phyloP scores from a whole-genome alignment of 495 filamentous ascomycete genomes.

The Xylaria castorea region DNA sequence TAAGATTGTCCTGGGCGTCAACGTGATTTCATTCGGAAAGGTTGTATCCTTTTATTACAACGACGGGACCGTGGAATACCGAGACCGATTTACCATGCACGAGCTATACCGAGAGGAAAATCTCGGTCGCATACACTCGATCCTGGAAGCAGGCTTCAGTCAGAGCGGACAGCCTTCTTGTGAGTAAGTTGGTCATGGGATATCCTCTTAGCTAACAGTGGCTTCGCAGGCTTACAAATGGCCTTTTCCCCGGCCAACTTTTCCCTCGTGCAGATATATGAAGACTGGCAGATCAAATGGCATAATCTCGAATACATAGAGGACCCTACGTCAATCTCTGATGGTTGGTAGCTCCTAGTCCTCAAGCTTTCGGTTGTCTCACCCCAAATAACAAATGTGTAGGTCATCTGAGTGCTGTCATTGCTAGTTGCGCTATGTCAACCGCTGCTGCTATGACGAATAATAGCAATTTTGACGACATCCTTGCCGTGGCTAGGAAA shows the following conservation, averaged over 20 bases:
- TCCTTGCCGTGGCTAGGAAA: conserved; percentile 69
- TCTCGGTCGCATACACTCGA: conserved; percentile 58
- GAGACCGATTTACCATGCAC: conserved; percentile 73
- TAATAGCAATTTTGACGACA: conserved; percentile 70
- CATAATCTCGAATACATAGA: conserved; percentile 64
- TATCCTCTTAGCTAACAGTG: conserved; percentile 26
- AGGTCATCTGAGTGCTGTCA: conserved; percentile 60
- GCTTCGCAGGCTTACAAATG: conserved; percentile 63
- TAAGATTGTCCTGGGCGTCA: conserved; percentile 72
- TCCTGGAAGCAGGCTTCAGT: conserved; percentile 37
- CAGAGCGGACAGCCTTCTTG: conserved; percentile 35
- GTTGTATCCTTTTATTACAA: conserved; percentile 72
- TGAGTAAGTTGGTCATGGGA: conserved; percentile 25
- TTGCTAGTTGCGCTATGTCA: conserved; percentile 66
- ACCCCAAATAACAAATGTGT: conserved; percentile 21
- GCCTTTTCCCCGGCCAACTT: conserved; percentile 79
- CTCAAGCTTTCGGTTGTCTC: background rate
- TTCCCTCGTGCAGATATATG: conserved; percentile 67
- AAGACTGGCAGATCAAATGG: conserved; percentile 70
- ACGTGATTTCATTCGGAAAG: conserved; percentile 69
- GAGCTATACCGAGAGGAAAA: conserved; percentile 68
- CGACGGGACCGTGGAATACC: conserved; percentile 79
- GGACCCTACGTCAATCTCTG: conserved; percentile 47
- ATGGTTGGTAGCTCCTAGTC: conserved; percentile 44
- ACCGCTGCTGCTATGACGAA: conserved; percentile 49